Percentiles rank a stretch among this genome's conserved stretches.
phyloP scores from a whole-genome alignment of 1,284 basidiomycete genomes.

The Takashimella tepidaria region DNA sequence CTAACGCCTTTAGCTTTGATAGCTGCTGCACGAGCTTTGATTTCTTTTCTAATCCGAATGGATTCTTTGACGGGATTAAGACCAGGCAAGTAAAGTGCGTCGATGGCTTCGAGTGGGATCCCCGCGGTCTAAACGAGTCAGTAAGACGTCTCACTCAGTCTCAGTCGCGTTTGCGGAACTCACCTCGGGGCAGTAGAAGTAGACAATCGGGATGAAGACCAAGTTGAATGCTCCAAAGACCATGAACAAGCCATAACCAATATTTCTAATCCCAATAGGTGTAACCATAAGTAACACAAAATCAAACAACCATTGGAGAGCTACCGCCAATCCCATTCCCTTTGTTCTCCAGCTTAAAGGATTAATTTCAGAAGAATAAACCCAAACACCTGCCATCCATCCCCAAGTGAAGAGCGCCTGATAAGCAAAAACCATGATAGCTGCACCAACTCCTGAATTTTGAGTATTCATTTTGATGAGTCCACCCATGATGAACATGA shows the following conservation, averaged over 20 bases:
- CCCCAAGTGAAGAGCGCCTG: conserved; percentile 18
- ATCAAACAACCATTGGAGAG: conserved; percentile 17
- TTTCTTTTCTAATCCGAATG: conserved; percentile 1
- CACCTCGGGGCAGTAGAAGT: conserved; percentile 29
- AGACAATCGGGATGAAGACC: conserved; percentile 52
- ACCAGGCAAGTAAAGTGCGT: conserved; percentile 15
- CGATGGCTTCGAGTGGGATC: conserved; percentile 18
- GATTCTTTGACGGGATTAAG: conserved; percentile 18
- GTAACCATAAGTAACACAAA: conserved; percentile 55
- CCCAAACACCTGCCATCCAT: conserved; percentile 21
- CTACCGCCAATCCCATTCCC: conserved; percentile 18
- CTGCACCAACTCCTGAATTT: conserved; percentile 14
- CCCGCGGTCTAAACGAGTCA: conserved; percentile 12
- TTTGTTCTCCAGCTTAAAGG: conserved; percentile 18
- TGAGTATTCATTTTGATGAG: conserved; percentile 18
- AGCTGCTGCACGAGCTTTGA: background rate
- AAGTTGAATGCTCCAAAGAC: conserved; percentile 54
- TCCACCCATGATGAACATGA: conserved; percentile 18
- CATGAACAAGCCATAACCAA: conserved; percentile 53
- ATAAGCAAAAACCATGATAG: conserved; percentile 17
- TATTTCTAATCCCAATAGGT: conserved; percentile 53
- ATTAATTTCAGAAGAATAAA: conserved; percentile 18
- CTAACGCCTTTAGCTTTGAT: background rate
- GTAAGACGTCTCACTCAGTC: too few relatives aligned
- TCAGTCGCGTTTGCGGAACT: background rate